A percentile compares a stretch with the other conserved stretches of the same genome.
phyloP scores from a whole-genome alignment of 805 yeast species.

The Barnettozyma pratensis region DNA sequence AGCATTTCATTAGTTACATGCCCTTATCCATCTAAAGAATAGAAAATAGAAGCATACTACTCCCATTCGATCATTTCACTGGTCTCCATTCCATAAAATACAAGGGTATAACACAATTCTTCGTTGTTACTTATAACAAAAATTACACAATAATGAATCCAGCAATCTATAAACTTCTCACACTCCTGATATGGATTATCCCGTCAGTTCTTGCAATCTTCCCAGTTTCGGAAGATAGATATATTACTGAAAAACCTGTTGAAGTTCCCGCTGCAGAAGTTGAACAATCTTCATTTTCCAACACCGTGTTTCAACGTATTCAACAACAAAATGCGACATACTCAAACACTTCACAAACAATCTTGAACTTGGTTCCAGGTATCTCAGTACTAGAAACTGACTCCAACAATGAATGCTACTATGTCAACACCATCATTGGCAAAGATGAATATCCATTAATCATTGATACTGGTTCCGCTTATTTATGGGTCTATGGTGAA shows the following conservation, averaged over 20 bases:
- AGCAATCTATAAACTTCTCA: not conserved
- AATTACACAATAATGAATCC: not conserved
- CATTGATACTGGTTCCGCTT: conserved; percentile 62
- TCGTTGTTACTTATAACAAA: no score
- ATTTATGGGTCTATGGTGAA: conserved; percentile 56
- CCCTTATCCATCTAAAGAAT: no score
- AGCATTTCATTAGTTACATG: no score
- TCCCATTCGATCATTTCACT: no score
- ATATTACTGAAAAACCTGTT: not conserved
- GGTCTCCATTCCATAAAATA: no score
- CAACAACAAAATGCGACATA: not conserved
- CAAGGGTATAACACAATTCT: no score
- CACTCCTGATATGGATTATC: not conserved
- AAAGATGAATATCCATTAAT: conserved; percentile 44
- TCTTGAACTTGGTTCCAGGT: conserved; percentile 25
- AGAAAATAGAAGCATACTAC: no score
- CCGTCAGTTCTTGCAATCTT: conserved; percentile 1
- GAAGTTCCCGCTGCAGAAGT: conserved; percentile 4
- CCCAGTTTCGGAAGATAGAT: conserved; percentile 4
- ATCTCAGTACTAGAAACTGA: conserved; percentile 25
- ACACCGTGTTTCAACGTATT: not conserved
- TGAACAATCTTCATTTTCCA: not conserved
- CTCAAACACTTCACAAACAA: conserved; percentile 12
- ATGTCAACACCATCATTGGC: conserved; percentile 35
- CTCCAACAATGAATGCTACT: conserved; percentile 31